Evolutionary conservation across 306 rosid genomes (phyloP), one percentile per base, ranked within the genome.

Genomic region (Spatholobus suberectus): DNA sequence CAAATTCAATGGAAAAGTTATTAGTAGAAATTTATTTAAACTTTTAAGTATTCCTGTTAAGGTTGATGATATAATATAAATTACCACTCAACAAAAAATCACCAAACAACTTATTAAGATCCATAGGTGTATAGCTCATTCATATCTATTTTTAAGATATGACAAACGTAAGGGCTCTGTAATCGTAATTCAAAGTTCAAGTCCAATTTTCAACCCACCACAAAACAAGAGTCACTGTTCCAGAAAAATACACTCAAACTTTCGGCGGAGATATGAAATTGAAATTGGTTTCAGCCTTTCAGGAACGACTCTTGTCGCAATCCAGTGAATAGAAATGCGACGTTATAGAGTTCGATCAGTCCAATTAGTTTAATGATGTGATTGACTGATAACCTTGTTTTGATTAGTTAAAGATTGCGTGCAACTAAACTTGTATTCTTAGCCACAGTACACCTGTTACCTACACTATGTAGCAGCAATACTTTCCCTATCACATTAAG

Each of bases 161-260:
- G 68, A 38, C n/a, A 66, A 77, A 17, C 24, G 35, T 69, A 23
- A 54, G 11, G 12, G 70, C 37, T 27, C 1, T 15, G 24, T 23
- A 52, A 32, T 52, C 76, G 1, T 5, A 26, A 5, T 55, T 55
- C 77, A 55, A 79, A 70, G 70, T 41, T 41, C 0, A 55, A 26
- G 5, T 52, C 9, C n/a, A 68, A 37, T 67, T 51, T 68, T 79
- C 69, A 24, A 68, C 43, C 43, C 52, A 3, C 34, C 44, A 15
- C 8, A 27, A 70, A 54, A 37, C 20, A n/a, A 24, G 70, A 65
- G 51, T 4, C 18, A 67, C 11, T 66, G 44, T 13, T 38, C 46
- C 44, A 24, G 11, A 69, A 79, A 54, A 79, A 69, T 69, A 69
- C 83, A 79, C 58, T 23, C 5, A 26, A 55, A 79, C 83, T 79